phyloP scores from a whole-genome alignment of 768 basidiomycete species.

The Xerocomellus dryophilus region DNA sequence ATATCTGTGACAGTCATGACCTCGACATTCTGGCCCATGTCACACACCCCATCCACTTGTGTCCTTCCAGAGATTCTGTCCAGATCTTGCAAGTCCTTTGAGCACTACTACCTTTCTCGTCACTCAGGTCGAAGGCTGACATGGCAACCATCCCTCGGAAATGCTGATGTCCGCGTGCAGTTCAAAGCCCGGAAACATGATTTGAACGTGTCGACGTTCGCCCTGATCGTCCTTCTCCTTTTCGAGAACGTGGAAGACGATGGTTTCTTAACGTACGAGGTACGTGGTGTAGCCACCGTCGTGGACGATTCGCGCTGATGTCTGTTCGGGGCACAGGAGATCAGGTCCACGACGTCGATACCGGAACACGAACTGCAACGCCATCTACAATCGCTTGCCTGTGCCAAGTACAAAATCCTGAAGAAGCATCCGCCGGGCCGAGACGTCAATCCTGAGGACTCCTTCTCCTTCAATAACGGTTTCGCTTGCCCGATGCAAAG shows the following conservation, averaged over 20 bases:
- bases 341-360: conserved; percentile 71
- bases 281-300: conserved; percentile 32
- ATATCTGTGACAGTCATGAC: conserved; percentile 92
- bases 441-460: conserved; percentile 71
- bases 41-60: conserved; percentile 61
- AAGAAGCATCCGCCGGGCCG: conserved; percentile 88
- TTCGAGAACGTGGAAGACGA: conserved; percentile 72
- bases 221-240: conserved; percentile 79
- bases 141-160: conserved; percentile 89
- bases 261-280: conserved; percentile 74
- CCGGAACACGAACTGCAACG: conserved; percentile 78
- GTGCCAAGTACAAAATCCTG: conserved; percentile 89
- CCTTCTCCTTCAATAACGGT: conserved; percentile 83
- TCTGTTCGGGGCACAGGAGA: conserved; percentile 54
- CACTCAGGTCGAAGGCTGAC: conserved; percentile 89
- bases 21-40: conserved; percentile 93
- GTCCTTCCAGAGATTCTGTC: conserved; percentile 63
- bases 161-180: conserved; percentile 78
- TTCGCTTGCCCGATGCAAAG: conserved; percentile 82
- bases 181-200: conserved; percentile 86
- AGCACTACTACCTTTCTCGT: conserved; percentile 83
- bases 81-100: conserved; percentile 70
- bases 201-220: conserved; percentile 88
- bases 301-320: background rate
- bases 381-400: conserved; percentile 94